Conservation (phyloP, 352 stramenopile genomes). For the Saprolegnia parasitica region DNA sequence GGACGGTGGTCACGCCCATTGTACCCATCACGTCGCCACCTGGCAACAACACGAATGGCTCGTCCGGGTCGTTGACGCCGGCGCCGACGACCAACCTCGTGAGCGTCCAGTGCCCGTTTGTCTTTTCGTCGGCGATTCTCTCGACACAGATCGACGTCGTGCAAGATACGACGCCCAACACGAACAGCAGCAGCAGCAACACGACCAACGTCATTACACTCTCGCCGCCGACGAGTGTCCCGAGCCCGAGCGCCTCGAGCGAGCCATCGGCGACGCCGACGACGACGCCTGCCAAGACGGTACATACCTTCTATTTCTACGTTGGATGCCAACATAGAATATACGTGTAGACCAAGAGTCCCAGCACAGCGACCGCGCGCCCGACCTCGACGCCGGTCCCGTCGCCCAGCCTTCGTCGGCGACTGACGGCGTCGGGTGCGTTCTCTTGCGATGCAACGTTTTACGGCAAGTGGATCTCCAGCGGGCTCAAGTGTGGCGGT, state of each 20-base stretch:
- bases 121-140: constrained; percentile 27
- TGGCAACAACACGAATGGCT: neutral
- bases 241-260: neutral
- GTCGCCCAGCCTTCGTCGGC: constrained; percentile 22
- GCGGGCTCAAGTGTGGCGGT: constrained; percentile 59
- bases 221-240: neutral
- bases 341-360: neutral
- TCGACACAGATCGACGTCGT: constrained; percentile 17
- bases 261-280: constrained; percentile 12
- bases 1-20: constrained; percentile 2
- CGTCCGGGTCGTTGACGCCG: neutral
- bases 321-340: neutral
- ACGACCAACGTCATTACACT: constrained; percentile 29
- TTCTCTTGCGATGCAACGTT: constrained; percentile 74
- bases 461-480: constrained; percentile 66
- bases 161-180: constrained; percentile 34
- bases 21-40: neutral
- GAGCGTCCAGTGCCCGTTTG: constrained; percentile 18
- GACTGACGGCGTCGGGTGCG: constrained; percentile 30
- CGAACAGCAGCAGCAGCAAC: constrained; percentile 25
- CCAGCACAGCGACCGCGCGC: neutral
- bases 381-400: constrained; percentile 16
- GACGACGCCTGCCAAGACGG: constrained; percentile 28
- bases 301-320: no score
- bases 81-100: neutral